Percentiles rank a stretch among this genome's conserved stretches.
phyloP scores from a whole-genome alignment of 2,329 filamentous ascomycete genomes.

The Xylariaceae sp. region DNA sequence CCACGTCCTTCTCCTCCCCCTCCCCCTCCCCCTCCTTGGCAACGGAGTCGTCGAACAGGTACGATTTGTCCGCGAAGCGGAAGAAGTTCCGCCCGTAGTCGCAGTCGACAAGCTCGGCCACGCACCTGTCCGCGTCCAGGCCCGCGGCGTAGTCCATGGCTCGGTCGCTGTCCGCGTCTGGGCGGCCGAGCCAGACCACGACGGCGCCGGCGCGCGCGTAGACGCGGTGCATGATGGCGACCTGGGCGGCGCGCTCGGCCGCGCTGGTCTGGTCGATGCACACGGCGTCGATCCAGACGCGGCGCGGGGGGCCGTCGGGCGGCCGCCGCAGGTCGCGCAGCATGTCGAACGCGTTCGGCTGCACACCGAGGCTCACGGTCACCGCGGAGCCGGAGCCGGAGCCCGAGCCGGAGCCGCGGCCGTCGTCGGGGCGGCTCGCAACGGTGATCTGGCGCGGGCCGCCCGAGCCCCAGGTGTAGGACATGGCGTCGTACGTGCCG shows the following conservation, averaged over 20 bases:
- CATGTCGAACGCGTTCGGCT: constrained; percentile 17
- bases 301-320: constrained; percentile 8
- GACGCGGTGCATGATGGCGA: constrained; percentile 18
- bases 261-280: constrained; percentile 16
- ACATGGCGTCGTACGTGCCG: constrained; percentile 14
- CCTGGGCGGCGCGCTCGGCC: constrained; percentile 15
- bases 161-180: constrained; percentile 11
- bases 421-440: no score
- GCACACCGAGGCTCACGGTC: constrained; percentile 9
- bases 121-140: constrained; percentile 8
- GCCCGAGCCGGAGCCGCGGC: no score
- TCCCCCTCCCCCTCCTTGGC: neutral
- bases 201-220: constrained; percentile 12
- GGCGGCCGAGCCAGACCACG: constrained; percentile 15
- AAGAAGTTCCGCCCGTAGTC: constrained; percentile 4
- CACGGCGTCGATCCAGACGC: constrained; percentile 18
- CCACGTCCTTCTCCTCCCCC: neutral
- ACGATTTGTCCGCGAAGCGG: constrained; percentile 12
- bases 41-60: constrained; percentile 13
- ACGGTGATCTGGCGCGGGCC: constrained; percentile 10
- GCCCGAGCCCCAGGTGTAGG: constrained; percentile 18
- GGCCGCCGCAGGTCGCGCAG: constrained; percentile 12
- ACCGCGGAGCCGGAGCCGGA: no score
- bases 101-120: constrained; percentile 8
- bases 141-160: constrained; percentile 14